These are phyloP conservation scores for Geosmithia putterillii DNA, from an alignment of 2,329 filamentous ascomycete species.

Conservation along the genomic window DNA sequence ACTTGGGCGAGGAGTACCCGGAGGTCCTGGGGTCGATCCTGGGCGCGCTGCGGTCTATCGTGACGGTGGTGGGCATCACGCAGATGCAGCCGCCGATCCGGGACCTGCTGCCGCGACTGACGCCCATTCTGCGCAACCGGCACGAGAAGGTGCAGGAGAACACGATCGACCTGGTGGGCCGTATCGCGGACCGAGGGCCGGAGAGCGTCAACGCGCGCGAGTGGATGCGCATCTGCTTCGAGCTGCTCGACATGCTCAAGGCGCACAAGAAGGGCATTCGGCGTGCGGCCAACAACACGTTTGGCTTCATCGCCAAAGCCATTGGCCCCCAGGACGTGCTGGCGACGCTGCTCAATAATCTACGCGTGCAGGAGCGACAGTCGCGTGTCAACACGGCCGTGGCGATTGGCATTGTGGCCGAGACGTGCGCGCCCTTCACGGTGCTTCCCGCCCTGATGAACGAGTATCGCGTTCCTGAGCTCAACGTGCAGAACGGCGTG, in stretches of 20 bases:
- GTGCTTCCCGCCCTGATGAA: constrained; percentile 99
- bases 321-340: constrained; percentile 97
- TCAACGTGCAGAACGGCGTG: constrained; percentile 98
- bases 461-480: constrained; percentile 93
- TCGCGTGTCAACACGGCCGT: constrained; percentile 97
- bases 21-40: constrained; percentile 95
- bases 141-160: constrained; percentile 99
- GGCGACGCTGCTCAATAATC: constrained; percentile 89
- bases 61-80: constrained; percentile 93
- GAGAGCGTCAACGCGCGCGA: constrained; percentile 94
- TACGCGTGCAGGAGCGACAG: constrained; percentile 93
- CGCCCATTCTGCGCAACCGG: constrained; percentile 94
- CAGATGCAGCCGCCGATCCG: constrained; percentile 98
- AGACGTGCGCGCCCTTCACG: constrained; percentile 96
- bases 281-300: constrained; percentile 97
- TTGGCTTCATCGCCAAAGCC: constrained; percentile 98
- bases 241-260: constrained; percentile 97
- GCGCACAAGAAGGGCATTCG: constrained; percentile 99
- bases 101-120: constrained; percentile 85
- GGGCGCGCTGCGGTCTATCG: constrained; percentile 86
- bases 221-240: constrained; percentile 99
- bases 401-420: constrained; percentile 94
- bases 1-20: constrained; percentile 95
- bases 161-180: constrained; percentile 93
- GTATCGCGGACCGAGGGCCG: constrained; percentile 92